Evolutionary conservation across 108 stramenopile species (phyloP).

Genomic region (Schizochytrium sp.): DNA sequence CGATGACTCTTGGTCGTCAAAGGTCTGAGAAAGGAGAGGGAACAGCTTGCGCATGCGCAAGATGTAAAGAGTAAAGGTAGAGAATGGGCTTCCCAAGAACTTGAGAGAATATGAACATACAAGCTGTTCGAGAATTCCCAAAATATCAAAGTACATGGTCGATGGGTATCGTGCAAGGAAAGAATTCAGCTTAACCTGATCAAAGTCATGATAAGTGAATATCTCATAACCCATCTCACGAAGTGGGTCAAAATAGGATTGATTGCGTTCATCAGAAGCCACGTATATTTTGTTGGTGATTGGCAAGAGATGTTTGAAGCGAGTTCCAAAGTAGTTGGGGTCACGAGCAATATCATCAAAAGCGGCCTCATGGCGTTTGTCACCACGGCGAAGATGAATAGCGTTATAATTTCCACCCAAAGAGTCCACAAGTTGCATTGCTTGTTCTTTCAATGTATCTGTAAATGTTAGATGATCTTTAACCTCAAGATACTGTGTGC

Average conservation of each 20-base stretch:
- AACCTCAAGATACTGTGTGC: background rate
- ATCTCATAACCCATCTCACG: slow-evolving; percentile 27
- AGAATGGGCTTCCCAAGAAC: slow-evolving; percentile 53
- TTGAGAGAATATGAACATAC: slow-evolving; percentile 19
- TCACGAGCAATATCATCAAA: slow-evolving; percentile 34
- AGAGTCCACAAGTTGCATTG: background rate
- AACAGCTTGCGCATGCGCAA: slow-evolving; percentile 31
- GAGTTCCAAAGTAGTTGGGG: slow-evolving; percentile 7
- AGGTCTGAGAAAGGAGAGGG: slow-evolving; percentile 11
- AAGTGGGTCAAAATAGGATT: slow-evolving; percentile 44
- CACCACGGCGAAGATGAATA: slow-evolving; percentile 45
- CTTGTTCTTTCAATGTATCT: background rate
- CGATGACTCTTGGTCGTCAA: background rate
- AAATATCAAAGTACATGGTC: slow-evolving; percentile 25
- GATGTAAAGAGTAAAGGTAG: slow-evolving; percentile 52
- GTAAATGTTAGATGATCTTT: slow-evolving; percentile 18
- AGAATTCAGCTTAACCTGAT: slow-evolving; percentile 3
- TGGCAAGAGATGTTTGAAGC: background rate
- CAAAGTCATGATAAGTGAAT: background rate
- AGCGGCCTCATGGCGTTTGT: slow-evolving; percentile 2
- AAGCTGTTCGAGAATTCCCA: slow-evolving; percentile 59
- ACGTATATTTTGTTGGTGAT: background rate
- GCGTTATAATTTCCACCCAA: slow-evolving; percentile 31
- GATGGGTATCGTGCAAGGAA: slow-evolving; percentile 4
- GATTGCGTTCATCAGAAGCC: slow-evolving; percentile 36